Evolutionary conservation across 2,329 filamentous ascomycete species (phyloP).

Genomic region (Diaporthe destruens): DNA sequence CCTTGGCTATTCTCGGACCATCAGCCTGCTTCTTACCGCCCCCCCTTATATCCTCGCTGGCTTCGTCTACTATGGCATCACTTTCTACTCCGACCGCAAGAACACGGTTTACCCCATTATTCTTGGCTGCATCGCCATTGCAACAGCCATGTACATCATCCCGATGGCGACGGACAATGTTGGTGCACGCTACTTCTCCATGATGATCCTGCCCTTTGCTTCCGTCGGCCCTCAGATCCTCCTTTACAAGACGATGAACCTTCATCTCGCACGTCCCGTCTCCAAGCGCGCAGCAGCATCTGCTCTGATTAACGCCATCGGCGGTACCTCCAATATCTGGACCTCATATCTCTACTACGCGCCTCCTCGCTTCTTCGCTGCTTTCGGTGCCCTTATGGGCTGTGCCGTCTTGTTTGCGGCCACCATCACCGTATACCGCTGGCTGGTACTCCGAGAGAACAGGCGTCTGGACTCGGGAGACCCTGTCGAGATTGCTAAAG

Average conservation of each 20-base stretch:
- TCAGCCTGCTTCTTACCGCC: constrained; percentile 59
- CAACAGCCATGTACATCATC: constrained; percentile 54
- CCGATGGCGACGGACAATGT: constrained; percentile 53
- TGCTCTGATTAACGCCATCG: constrained; percentile 56
- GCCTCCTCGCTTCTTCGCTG: constrained; percentile 55
- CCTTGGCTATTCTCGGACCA: constrained; percentile 52
- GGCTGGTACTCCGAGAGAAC: constrained; percentile 55
- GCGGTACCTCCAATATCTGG: constrained; percentile 52
- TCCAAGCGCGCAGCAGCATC: constrained; percentile 57
- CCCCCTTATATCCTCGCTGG: constrained; percentile 60
- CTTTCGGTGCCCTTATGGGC: constrained; percentile 54
- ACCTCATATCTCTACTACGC: constrained; percentile 53
- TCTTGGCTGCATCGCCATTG: constrained; percentile 50
- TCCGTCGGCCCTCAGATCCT: constrained; percentile 56
- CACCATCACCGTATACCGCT: constrained; percentile 54
- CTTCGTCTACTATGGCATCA: constrained; percentile 51
- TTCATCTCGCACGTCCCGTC: constrained; percentile 56
- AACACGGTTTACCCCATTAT: constrained; percentile 54
- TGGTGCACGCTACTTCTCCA: constrained; percentile 56
- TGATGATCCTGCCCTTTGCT: constrained; percentile 56
- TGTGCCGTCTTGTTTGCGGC: constrained; percentile 50
- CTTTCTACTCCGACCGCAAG: constrained; percentile 54
- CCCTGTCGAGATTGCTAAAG: constrained; percentile 53
- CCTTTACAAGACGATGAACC: constrained; percentile 57
- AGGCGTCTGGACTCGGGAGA: constrained; percentile 53